Conservation (phyloP, 225 moss, liverwort and hornwort genomes). For the Straminergon stramineum region DNA sequence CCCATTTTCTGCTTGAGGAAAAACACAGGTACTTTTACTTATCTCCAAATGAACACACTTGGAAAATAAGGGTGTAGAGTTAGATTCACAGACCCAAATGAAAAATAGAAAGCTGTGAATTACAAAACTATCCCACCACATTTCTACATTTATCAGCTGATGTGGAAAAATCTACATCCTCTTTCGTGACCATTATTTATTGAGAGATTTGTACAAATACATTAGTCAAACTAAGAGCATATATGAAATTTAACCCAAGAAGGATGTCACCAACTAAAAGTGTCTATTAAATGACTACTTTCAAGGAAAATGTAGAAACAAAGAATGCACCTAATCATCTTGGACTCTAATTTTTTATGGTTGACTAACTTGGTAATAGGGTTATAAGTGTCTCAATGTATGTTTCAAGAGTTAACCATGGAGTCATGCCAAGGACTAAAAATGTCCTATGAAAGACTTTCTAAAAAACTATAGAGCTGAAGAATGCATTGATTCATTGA, state of each 20-base stretch:
- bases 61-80: not conserved
- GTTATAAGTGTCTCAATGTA: fast-evolving
- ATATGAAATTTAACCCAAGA: not conserved
- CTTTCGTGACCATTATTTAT: not conserved
- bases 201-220: not conserved
- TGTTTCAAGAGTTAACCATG: fast-evolving
- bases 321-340: not conserved
- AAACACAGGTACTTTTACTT: too few species aligned
- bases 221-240: not conserved
- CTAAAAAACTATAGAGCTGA: fast-evolving
- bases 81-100: not conserved
- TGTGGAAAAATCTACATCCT: not conserved
- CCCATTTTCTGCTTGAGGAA: too few species aligned
- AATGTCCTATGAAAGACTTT: not conserved
- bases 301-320: too few species aligned
- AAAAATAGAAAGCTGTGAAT: not conserved
- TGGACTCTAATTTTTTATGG: not conserved
- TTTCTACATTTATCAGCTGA: not conserved
- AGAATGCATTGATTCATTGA: not conserved
- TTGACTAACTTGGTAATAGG: not conserved
- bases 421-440: not conserved
- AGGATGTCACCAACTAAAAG: fast-evolving
- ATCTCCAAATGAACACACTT: too few species aligned
- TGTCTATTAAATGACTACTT: not conserved
- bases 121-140: not conserved